Evolutionary conservation across 73 alveolate species (phyloP), one percentile per base, ranked within the genome.

Genomic region (Paramecium bursaria): DNA sequence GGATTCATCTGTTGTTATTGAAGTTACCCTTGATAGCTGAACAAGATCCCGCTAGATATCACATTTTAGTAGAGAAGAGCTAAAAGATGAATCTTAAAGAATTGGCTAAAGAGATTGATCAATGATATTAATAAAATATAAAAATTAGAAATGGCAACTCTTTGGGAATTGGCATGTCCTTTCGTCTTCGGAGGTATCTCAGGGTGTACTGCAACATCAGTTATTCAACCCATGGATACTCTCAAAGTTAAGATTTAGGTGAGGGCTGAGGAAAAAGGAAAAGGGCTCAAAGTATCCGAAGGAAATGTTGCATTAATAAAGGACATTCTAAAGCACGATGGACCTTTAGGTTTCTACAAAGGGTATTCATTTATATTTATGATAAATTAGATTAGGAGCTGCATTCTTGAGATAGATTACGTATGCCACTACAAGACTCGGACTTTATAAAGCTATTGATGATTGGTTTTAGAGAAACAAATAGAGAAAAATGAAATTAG

Each of bases 231-330:
- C 13, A 86, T 94, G 50, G 98, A 92, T 53, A 90, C 92, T 75
- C 90, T 94, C 53, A 94, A 94, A 77, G 98, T 94, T 33, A 50
- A 92, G 35, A 88, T 94, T 51, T 86, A 92, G 85, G 87, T 94
- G 26, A 75, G 79, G 46, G 90, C 94, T 50, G 97, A 94, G 60
- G 39, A 39, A 4, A 67, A 42, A 42, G 94, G 93, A 27, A 46
- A 73, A 26, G 88, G 86, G 7, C 73, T 86, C 1, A 47, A 25
- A 21, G 30, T 49, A 21, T 50, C 85, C 15, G 80, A 74, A 39
- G 31, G 74, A 31, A 93, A 96, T 19, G 39, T 85, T 46, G 86
- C 54, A 21, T 90, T 91, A 7, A 93, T 97, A 48, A 54, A 67
- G 53, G 92, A 85, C 74, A 51, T 91, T 29, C 9, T 61, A 10